A percentile compares a stretch with the other conserved stretches of the same genome.
Evolutionary conservation across 768 basidiomycete genomes (phyloP).

Genomic region (Naganishia randhawae): DNA sequence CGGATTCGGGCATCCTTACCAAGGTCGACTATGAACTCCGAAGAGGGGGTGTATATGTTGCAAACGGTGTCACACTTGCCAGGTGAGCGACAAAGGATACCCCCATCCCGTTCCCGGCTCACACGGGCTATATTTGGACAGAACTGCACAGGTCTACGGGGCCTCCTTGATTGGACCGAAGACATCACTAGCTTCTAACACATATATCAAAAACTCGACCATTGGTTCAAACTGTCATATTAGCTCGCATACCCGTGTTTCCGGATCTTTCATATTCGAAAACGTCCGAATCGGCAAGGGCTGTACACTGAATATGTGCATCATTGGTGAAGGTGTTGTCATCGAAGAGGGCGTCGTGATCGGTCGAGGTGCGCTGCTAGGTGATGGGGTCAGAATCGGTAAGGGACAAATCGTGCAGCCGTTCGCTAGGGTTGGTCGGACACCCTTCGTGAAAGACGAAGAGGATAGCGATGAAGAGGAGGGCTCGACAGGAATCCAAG

Average conservation of each 20-base stretch:
- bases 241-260: constrained; percentile 66
- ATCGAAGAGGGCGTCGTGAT: constrained; percentile 67
- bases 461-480: constrained; percentile 52
- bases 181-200: constrained; percentile 65
- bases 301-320: constrained; percentile 66
- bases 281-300: constrained; percentile 56
- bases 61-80: constrained; percentile 74
- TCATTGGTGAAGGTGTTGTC: constrained; percentile 72
- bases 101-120: neutral
- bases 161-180: constrained; percentile 70
- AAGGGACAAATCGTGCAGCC: constrained; percentile 63
- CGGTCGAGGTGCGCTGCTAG: constrained; percentile 74
- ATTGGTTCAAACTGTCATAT: constrained; percentile 73
- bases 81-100: constrained; percentile 57
- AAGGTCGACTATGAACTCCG: constrained; percentile 77
- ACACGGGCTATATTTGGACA: neutral
- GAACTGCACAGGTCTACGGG: constrained; percentile 58
- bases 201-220: constrained; percentile 66
- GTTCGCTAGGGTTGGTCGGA: constrained; percentile 67
- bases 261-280: constrained; percentile 78
- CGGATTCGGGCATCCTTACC: constrained; percentile 82
- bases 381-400: constrained; percentile 74
- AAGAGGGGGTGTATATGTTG: constrained; percentile 82
- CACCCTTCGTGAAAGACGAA: constrained; percentile 45
- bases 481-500: constrained; percentile 34